These are phyloP conservation scores for Malassezia brasiliensis DNA, from an alignment of 1,284 basidiomycete species.

Conservation along the genomic window DNA sequence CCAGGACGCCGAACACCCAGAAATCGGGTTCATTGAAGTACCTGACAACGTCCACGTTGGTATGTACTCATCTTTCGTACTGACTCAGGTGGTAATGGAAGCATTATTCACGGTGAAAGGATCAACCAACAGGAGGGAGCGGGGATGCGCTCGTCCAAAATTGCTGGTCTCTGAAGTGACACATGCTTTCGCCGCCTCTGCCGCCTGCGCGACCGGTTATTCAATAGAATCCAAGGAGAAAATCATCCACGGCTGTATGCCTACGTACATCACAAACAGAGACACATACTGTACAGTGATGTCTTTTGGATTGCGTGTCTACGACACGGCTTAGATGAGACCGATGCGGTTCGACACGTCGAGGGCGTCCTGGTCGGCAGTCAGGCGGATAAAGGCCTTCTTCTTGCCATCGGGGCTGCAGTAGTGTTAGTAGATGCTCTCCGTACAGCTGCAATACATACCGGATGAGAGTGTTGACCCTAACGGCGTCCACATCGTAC, in stretches of 20 bases:
- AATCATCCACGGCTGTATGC: slow-evolving; percentile 14
- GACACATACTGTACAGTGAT: slow-evolving; percentile 15
- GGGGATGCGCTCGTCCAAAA: not conserved
- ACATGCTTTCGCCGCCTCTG: not conserved
- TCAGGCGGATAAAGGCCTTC: slow-evolving; percentile 95
- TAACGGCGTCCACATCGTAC: slow-evolving; percentile 89
- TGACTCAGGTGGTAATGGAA: slow-evolving; percentile 1
- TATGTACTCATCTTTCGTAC: slow-evolving; percentile 1
- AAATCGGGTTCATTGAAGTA: slow-evolving; percentile 42
- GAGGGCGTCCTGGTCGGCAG: slow-evolving; percentile 88
- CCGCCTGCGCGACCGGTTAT: not conserved
- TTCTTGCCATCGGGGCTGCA: slow-evolving; percentile 91
- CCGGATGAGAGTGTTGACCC: slow-evolving; percentile 97
- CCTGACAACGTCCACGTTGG: slow-evolving; percentile 4
- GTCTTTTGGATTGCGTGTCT: slow-evolving; percentile 16
- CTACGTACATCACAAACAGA: slow-evolving; percentile 18
- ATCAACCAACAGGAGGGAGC: not conserved
- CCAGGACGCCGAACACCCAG: slow-evolving; percentile 23
- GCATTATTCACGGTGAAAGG: not conserved
- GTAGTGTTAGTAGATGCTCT: not conserved
- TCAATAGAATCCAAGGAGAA: not conserved
- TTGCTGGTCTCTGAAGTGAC: not conserved
- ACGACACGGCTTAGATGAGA: slow-evolving; percentile 32
- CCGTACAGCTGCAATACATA: slow-evolving; percentile 49
- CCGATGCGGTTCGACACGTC: slow-evolving; percentile 97